Percentiles rank a stretch among this genome's conserved stretches.
These are phyloP conservation scores for Nymphaea thermarum DNA, from an alignment of 164 flowering plant genomes.

Conservation along the genomic window DNA sequence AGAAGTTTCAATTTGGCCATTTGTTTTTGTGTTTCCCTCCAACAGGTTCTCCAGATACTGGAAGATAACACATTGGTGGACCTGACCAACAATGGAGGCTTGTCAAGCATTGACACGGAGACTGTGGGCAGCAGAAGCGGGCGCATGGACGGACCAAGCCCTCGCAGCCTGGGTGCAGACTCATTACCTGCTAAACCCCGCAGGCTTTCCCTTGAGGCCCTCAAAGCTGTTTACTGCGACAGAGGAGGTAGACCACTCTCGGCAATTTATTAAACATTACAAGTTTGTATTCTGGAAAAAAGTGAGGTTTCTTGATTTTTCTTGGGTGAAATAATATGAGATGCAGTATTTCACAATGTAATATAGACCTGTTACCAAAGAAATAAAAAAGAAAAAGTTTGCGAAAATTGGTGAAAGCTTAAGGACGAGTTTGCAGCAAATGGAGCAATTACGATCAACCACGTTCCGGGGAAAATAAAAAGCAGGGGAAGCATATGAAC, in stretches of 20 bases:
- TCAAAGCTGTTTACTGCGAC: constrained; percentile 2
- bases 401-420: no score
- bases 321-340: no score
- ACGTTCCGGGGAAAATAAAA: no score
- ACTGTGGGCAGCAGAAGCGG: constrained; percentile 59
- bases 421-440: no score
- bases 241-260: background rate
- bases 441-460: no score
- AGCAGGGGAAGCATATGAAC: no score
- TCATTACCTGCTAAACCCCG: constrained; percentile 34
- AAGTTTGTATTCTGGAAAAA: no score
- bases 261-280: background rate
- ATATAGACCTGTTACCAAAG: no score
- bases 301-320: no score
- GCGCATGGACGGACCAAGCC: constrained; percentile 36
- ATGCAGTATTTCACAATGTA: no score
- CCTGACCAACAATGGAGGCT: background rate
- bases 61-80: constrained; percentile 41
- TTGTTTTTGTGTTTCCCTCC: background rate
- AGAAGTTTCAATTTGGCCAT: background rate
- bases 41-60: constrained; percentile 59
- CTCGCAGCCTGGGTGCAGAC: constrained; percentile 14
- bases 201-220: constrained; percentile 44
- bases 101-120: constrained; percentile 31
- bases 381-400: no score